Conservation (phyloP, 257 asterid genomes). For the Gardenia jasminoides region DNA sequence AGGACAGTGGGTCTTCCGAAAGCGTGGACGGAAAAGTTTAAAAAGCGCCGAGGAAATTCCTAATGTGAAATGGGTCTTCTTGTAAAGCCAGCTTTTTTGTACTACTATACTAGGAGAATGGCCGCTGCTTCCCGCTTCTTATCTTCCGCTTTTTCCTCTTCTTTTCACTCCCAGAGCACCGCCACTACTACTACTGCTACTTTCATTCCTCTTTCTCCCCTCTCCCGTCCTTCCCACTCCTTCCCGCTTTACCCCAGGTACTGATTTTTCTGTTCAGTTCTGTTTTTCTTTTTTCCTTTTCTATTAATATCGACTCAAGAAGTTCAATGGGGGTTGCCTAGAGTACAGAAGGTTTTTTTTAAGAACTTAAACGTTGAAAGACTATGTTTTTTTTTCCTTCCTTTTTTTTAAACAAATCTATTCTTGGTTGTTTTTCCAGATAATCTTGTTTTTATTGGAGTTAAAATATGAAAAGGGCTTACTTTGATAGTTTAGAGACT, state of each 20-base stretch:
- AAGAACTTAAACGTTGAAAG: too few species aligned
- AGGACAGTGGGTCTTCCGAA: not conserved
- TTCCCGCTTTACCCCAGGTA: slow-evolving; percentile 20
- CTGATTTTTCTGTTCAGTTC: not conserved
- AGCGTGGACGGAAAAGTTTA: not conserved
- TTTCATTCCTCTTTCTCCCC: slow-evolving; percentile 9
- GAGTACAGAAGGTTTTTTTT: too few species aligned
- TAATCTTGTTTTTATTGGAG: not conserved
- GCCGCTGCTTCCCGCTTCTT: slow-evolving; percentile 23
- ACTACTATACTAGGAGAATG: slow-evolving; percentile 11
- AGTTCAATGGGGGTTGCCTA: not conserved
- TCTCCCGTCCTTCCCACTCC: slow-evolving; percentile 1
- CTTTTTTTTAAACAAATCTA: not conserved
- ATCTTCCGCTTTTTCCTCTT: slow-evolving; percentile 18
- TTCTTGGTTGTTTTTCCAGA: not conserved
- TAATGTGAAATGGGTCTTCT: slow-evolving; percentile 8
- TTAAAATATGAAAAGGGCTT: not conserved
- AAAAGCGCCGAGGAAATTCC: not conserved
- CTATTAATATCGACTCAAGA: too few species aligned
- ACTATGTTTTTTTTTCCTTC: too few species aligned
- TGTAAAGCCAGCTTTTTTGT: slow-evolving; percentile 20
- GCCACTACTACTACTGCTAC: slow-evolving; percentile 4
- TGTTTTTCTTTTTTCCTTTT: too few species aligned
- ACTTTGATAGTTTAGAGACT: not conserved
- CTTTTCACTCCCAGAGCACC: slow-evolving; percentile 16